Conservation (phyloP, 441 rosid genomes). For the Sinapis alba region DNA sequence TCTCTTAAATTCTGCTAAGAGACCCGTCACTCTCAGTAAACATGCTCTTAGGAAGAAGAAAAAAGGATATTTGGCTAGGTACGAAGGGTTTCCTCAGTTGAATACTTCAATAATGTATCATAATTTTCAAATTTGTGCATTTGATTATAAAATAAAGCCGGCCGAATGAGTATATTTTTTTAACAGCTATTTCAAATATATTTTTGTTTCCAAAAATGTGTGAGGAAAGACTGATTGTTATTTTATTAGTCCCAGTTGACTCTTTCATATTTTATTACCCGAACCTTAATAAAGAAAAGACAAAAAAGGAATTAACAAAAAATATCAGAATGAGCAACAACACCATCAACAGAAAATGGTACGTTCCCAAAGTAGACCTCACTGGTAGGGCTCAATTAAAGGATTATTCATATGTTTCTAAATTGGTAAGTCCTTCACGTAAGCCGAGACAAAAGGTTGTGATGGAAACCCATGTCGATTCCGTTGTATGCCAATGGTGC, state of each 20-base stretch:
- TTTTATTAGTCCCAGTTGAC: conserved; percentile 25
- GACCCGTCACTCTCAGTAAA: too few relatives aligned
- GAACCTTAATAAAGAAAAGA: conserved; percentile 25
- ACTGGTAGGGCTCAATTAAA: conserved; percentile 9
- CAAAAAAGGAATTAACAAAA: conserved; percentile 26
- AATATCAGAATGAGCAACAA: conserved; percentile 10
- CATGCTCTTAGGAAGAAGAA: too few relatives aligned
- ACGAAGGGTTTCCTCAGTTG: neutral
- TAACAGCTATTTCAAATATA: neutral
- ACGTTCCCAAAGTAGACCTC: conserved; percentile 24
- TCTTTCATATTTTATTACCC: conserved; percentile 18
- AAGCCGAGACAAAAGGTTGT: conserved; percentile 49
- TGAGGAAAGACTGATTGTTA: conserved; percentile 1
- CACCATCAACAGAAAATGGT: neutral
- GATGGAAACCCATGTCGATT: conserved; percentile 67
- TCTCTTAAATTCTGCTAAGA: too few relatives aligned
- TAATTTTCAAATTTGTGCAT: neutral
- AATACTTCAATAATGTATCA: neutral
- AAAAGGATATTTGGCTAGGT: neutral
- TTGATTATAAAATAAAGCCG: neutral
- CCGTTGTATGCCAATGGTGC: conserved; percentile 90
- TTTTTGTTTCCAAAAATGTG: neutral
- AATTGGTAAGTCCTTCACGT: conserved; percentile 40
- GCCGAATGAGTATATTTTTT: neutral
- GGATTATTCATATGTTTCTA: conserved; percentile 24